Evolutionary conservation across 768 basidiomycete genomes (phyloP), one percentile per base, ranked within the genome.

Genomic region (Podaxis mareebaensis): DNA sequence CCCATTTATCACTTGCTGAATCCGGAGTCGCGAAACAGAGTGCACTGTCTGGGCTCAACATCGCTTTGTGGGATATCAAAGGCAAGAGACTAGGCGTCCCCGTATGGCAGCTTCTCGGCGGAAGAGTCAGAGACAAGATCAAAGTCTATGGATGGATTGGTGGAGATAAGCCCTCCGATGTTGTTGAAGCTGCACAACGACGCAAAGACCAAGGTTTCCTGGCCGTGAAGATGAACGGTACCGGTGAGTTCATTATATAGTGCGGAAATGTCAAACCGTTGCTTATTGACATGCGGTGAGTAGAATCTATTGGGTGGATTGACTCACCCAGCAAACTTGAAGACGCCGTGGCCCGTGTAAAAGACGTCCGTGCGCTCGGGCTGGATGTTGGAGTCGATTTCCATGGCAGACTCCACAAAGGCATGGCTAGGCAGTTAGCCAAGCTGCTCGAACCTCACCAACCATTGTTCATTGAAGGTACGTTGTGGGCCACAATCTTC

Each of bases 11-110:
- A 57, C 51, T 11, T 53, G n/a, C 12, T 57, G 51, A 28, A 36
- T n/a, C 30, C 26, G 6, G 22, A 42, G 7, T 3, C 33, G 33
- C 33, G 8, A 33, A 33, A 24, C 55, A 84, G 81, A 84, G 81
- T 30, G 84, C 81, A 8, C 72, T 84, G 10, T 83, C 85, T 1
- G 86, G 87, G 0, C 72, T 90, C 33, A 87, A 90, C 71, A 90
- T 91, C 63, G 87, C 88, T 0, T 76, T 91, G 0, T 82, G 90
- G 90, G 90, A 91, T 68, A 88, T 91, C 74, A 90, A 90, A 67
- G 90, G 90, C n/a, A 90, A 89, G 74, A 86, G 84, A 38, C 80
- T 90, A 2, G 87, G 87, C 38, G 89, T 82, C 10, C 83, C 81
- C 0, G 74, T 89, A 1, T 89, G 84, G 81, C 82, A 88, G 72